Conservation (phyloP, 345 rosid species). For the Salix udensis region DNA sequence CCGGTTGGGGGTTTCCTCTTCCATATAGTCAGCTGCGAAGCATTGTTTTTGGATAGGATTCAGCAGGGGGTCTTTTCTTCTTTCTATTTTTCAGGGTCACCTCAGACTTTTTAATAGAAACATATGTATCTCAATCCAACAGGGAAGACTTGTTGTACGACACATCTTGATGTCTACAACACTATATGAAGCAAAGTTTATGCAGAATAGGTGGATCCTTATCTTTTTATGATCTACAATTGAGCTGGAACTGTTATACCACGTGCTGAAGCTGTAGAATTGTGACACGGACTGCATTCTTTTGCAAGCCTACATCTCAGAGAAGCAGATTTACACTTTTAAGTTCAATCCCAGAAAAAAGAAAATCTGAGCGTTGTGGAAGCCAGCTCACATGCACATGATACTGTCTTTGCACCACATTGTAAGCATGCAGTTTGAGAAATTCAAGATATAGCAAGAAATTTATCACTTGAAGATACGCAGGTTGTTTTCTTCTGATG, state of each 20-base stretch:
- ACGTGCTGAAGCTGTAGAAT: background rate
- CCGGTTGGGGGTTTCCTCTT: background rate
- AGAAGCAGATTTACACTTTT: background rate
- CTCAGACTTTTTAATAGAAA: background rate
- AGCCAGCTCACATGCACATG: conserved; percentile 29
- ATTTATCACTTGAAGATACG: conserved; percentile 3
- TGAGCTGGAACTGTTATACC: background rate
- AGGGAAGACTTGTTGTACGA: background rate
- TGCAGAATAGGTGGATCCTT: background rate
- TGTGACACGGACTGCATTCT: conserved; percentile 10
- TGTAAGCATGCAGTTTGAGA: background rate
- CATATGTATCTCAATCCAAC: background rate
- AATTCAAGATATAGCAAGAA: background rate
- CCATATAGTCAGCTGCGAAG: background rate
- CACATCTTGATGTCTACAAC: background rate
- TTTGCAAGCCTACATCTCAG: background rate
- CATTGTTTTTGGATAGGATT: background rate
- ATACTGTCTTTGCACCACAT: conserved; percentile 21
- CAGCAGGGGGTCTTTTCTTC: too few species aligned
- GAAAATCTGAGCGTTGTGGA: conserved; percentile 16
- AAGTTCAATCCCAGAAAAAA: conserved; percentile 7
- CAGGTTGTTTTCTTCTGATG: conserved; percentile 8
- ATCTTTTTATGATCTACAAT: background rate
- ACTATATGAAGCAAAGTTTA: background rate
- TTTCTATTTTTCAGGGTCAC: background rate